Base-by-base conservation (phyloP, 2,329 filamentous ascomycete species). In the Clarireedia hainanense region DNA sequence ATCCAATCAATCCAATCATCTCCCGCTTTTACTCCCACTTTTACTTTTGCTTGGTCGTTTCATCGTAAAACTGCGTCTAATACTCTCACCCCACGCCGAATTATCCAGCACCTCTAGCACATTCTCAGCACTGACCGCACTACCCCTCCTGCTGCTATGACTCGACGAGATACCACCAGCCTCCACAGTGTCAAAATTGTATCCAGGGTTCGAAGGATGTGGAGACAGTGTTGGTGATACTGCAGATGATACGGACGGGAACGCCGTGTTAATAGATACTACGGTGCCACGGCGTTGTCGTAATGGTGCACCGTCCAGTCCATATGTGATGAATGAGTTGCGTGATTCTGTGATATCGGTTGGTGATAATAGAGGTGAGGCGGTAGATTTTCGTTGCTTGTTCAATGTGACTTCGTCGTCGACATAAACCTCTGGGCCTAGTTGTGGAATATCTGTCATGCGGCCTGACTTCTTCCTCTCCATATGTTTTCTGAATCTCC, bases 1-100 rank as follows among this genome's bases (percentile, higher is more conserved):
- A 20, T 20, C 20, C 2, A 20, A 2, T 14, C 47, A 5, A 10
- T 20, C 26, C 27, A 7, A 30, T 30, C 27, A 52, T 3, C 26
- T 6, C 45, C 5, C 40, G 24, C 40, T 14, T 5, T 54, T 54
- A 24, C 51, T 30, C 5, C 37, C 37, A 17, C 37, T 40, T 15
- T 40, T 40, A 17, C 37, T 40, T 40, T 40, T 40, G 15, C 56
- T 58, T 51, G 74, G 70, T 60, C 80, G 75, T 65, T 76, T 77
- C 65, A 76, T 80, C 52, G 91, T 96, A 64, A 94, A 90, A 73
- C 90, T 95, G 60, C 90, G 80, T 61, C 91, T 80, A 61, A 96
- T 91, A 75, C 89, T 95, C 73, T 95, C 89, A 51, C 92, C 89
- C 92, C 92, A 97, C 15, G 88, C 86, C 17, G 89, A 94, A 66